Evolutionary conservation across 768 basidiomycete species (phyloP), one percentile per base, ranked within the genome.

Genomic region (Tulasnella sp.): DNA sequence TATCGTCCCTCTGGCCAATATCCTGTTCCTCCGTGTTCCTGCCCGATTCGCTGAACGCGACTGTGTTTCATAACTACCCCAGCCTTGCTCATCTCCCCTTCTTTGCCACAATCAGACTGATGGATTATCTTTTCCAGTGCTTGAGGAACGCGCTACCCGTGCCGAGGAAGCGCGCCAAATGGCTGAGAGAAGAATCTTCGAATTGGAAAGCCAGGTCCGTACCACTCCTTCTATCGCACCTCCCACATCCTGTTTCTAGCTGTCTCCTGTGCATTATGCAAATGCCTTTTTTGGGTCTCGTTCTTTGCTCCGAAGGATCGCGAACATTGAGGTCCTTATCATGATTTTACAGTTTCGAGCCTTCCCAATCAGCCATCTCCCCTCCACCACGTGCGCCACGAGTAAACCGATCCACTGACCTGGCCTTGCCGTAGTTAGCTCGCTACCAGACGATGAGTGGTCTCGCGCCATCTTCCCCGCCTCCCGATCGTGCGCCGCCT

Each of bases 171-270:
- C 55, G 42, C 23, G 41, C 14, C 41, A 48, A 36, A 57, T 57
- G 55, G 55, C 55, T 12, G 55, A 57, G 42, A 43, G 55, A 17
- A 46, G 55, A 36, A 57, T 57, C 23, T 57, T 57, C 19, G 55
- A 57, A 45, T 36, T 57, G 11, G 55, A 57, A 19, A 48, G 55
- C 41, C 55, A 57, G 55, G 55, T 57, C 27, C 41, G 55, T 45
- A n/a, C n/a, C 50, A 19, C 29, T 23, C 45, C 27, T 48, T 31
- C 19, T 31, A 48, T 27, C 34, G 17, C 32, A 39, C 31, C 48
- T 12, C n/a, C 50, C 6, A 39, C 14, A 15, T 19, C 25, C 37
- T 51, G n/a, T 51, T 34, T 35, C 23, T 21, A 9, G 7, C 48
- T n/a, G 21, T 34, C 31, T 51, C 15, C 19, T 35, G n/a, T 23